Conservation (phyloP, 2,329 filamentous ascomycete species). For the Coniochaeta sp. region DNA sequence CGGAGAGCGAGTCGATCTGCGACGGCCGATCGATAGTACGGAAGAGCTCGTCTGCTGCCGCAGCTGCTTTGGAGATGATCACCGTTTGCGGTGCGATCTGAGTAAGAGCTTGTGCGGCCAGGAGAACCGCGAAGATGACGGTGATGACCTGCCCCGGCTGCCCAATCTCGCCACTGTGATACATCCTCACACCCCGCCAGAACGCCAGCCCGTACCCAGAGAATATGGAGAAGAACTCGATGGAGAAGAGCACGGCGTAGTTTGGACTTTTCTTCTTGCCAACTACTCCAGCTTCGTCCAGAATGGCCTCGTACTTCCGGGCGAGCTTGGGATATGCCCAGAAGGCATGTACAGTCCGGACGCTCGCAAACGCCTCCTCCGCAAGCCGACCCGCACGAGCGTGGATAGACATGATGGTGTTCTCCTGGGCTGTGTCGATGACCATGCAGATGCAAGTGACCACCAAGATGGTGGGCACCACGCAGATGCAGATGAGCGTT, state of each 20-base stretch:
- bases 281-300: conserved; percentile 29
- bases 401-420: conserved; percentile 30
- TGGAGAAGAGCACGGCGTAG: conserved; percentile 33
- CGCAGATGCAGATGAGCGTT: conserved; percentile 32
- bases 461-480: conserved; percentile 35
- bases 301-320: conserved; percentile 30
- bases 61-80: conserved; percentile 36
- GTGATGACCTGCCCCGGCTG: conserved; percentile 36
- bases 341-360: conserved; percentile 43
- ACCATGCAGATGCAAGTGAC: conserved; percentile 28
- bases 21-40: conserved; percentile 29
- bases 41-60: conserved; percentile 39
- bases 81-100: conserved; percentile 37
- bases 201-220: conserved; percentile 40
- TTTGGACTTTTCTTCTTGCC: conserved; percentile 35
- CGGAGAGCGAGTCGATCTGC: neutral
- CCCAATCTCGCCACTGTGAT: conserved; percentile 31
- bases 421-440: conserved; percentile 33
- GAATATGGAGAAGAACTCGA: conserved; percentile 40
- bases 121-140: conserved; percentile 38
- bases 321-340: conserved; percentile 36
- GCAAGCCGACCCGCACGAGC: conserved; percentile 32
- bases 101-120: conserved; percentile 36
- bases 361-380: conserved; percentile 39
- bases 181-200: conserved; percentile 43